phyloP scores from a whole-genome alignment of 208 protist species.

The Phytomonas sp. region DNA sequence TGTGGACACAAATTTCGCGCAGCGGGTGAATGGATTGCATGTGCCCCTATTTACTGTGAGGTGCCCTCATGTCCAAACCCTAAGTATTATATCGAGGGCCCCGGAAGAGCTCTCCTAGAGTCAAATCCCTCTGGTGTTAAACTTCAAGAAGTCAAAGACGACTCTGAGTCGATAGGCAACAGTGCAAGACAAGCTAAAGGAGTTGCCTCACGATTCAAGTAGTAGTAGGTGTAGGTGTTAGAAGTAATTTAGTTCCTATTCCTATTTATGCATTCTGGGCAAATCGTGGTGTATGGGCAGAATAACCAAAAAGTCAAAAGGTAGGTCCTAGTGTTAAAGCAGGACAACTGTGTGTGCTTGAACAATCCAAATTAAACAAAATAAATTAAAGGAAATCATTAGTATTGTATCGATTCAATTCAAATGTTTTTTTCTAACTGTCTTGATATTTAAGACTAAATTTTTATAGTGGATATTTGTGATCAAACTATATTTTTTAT shows the following conservation, averaged over 20 bases:
- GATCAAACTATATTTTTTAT: not conserved
- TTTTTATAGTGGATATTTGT: not conserved
- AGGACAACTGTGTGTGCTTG: not conserved
- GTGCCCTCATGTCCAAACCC: constrained; percentile 86
- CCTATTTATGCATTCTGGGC: not conserved
- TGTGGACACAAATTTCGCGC: constrained; percentile 86
- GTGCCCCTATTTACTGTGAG: constrained; percentile 79
- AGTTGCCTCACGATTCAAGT: constrained; percentile 60
- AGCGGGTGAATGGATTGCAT: constrained; percentile 75
- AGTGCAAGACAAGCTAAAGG: constrained; percentile 15
- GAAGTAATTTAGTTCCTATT: not conserved
- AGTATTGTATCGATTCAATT: not conserved
- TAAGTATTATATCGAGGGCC: constrained; percentile 85
- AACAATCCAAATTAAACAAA: not conserved
- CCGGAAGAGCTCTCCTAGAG: constrained; percentile 70
- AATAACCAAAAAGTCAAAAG: not conserved
- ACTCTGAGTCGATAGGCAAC: not conserved
- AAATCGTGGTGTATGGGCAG: not conserved
- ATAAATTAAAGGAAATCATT: not conserved
- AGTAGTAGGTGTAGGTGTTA: not conserved
- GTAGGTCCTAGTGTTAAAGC: not conserved
- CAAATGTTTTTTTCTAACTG: not conserved
- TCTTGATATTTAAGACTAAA: not conserved
- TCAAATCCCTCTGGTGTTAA: constrained; percentile 77
- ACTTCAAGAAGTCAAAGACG: constrained; percentile 46